These are phyloP conservation scores for Ambrosiella cleistominuta DNA, from an alignment of 2,329 filamentous ascomycete genomes.

Conservation along the genomic window DNA sequence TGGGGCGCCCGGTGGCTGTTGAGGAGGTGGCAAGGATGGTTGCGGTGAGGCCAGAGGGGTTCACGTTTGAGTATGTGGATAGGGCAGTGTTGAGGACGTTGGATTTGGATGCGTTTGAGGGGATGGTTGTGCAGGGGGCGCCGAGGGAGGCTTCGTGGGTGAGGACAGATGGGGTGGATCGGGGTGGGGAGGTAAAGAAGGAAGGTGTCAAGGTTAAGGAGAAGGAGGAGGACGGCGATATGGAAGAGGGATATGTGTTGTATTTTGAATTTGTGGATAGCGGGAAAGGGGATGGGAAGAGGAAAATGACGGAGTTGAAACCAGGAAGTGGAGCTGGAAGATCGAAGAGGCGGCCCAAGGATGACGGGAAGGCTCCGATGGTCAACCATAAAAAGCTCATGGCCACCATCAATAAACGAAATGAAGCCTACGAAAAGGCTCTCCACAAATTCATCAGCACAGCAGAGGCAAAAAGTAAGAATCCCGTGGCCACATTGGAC, in stretches of 20 bases:
- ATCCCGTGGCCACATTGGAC: constrained; percentile 50
- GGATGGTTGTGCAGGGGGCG: background rate
- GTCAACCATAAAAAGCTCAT: constrained; percentile 8
- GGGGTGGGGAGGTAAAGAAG: background rate
- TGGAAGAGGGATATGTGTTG: constrained; percentile 40
- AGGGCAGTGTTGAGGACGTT: constrained; percentile 67
- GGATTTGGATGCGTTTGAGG: constrained; percentile 23
- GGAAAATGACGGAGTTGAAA: background rate
- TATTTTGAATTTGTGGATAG: constrained; percentile 88
- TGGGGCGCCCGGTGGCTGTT: constrained; percentile 48
- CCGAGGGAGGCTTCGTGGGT: constrained; percentile 2
- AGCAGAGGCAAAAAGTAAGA: constrained; percentile 44
- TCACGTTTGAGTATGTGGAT: constrained; percentile 76
- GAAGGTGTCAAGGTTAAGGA: constrained; percentile 41
- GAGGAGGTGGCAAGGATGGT: constrained; percentile 73
- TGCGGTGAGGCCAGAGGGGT: constrained; percentile 55
- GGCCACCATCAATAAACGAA: constrained; percentile 67
- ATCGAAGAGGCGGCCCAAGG: constrained; percentile 88
- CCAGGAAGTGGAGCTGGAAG: constrained; percentile 24
- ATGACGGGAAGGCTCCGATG: constrained; percentile 26
- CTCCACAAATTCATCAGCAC: constrained; percentile 60
- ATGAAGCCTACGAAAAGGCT: constrained; percentile 62
- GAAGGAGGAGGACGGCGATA: background rate
- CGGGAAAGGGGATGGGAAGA: background rate
- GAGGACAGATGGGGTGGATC: constrained; percentile 1